Percentiles rank a stretch among this genome's conserved stretches.
Evolutionary conservation across 148 eudicot genomes (phyloP).

Genomic region (Pharnaceum exiguum): DNA sequence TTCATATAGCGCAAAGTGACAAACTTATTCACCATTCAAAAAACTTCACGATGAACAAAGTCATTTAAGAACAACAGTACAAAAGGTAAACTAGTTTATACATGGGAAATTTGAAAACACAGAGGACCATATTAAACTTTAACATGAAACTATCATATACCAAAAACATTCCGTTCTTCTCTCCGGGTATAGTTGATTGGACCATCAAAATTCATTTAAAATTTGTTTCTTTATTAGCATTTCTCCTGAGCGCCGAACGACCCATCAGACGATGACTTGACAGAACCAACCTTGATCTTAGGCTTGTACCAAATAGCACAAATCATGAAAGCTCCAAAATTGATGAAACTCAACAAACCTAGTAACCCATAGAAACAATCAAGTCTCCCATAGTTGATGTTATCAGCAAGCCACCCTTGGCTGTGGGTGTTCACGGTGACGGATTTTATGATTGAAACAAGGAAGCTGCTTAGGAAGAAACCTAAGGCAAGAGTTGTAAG

Average conservation of each 20-base stretch:
- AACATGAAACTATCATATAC: no score
- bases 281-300: conserved; percentile 8
- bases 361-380: conserved; percentile 60
- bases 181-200: no score
- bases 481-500: conserved; percentile 63
- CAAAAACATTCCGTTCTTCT: no score
- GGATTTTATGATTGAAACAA: conserved; percentile 47
- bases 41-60: no score
- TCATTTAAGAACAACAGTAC: no score
- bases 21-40: no score
- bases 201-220: neutral
- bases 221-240: conserved; percentile 7
- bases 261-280: conserved; percentile 21
- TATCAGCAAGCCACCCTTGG: conserved; percentile 59
- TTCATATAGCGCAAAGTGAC: no score
- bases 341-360: conserved; percentile 39
- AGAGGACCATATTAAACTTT: no score
- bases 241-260: conserved; percentile 18
- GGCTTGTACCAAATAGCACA: conserved; percentile 66
- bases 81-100: no score
- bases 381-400: conserved; percentile 62
- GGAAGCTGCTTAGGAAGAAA: conserved; percentile 67
- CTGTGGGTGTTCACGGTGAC: conserved; percentile 31
- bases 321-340: conserved; percentile 42
- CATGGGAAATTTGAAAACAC: no score